Percentiles rank a stretch among this genome's conserved stretches.
Evolutionary conservation across 2,329 filamentous ascomycete species (phyloP).

Genomic region (Colletotrichum agaves): DNA sequence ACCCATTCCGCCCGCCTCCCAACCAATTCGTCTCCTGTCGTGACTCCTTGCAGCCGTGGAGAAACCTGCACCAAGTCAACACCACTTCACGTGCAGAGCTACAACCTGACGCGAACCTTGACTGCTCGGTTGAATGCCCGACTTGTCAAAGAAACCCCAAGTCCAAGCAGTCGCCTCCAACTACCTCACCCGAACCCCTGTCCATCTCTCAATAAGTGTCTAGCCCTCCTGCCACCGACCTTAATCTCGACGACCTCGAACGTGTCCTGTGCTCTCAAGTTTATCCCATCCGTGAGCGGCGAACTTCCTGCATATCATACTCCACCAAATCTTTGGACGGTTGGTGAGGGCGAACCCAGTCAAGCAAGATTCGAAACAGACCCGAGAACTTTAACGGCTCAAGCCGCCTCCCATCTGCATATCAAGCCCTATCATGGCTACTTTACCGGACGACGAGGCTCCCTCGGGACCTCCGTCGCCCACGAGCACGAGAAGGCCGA

Average conservation of each 20-base stretch:
- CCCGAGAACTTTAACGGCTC: constrained; percentile 23
- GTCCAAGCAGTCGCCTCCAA: not conserved
- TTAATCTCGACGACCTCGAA: not conserved
- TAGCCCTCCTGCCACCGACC: not conserved
- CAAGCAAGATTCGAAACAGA: constrained; percentile 12
- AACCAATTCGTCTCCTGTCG: not conserved
- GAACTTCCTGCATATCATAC: not conserved
- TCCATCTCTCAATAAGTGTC: not conserved
- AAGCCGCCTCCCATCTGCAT: constrained; percentile 9
- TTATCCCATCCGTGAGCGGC: not conserved
- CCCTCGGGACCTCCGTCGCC: constrained; percentile 35
- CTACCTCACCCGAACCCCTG: not conserved
- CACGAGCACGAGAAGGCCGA: constrained; percentile 31
- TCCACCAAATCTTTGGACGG: not conserved
- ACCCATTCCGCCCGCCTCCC: not conserved
- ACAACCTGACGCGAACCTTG: not conserved
- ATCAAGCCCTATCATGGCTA: constrained; percentile 22
- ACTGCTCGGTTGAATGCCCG: not conserved
- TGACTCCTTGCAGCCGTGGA: constrained; percentile 13
- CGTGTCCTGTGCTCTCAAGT: not conserved
- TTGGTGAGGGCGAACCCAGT: not conserved
- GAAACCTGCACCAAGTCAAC: not conserved
- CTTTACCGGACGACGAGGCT: constrained; percentile 19
- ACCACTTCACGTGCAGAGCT: constrained; percentile 21
- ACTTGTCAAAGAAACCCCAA: constrained; percentile 11